Conservation (phyloP, 1,284 basidiomycete genomes). For the Trametes pubescens region DNA sequence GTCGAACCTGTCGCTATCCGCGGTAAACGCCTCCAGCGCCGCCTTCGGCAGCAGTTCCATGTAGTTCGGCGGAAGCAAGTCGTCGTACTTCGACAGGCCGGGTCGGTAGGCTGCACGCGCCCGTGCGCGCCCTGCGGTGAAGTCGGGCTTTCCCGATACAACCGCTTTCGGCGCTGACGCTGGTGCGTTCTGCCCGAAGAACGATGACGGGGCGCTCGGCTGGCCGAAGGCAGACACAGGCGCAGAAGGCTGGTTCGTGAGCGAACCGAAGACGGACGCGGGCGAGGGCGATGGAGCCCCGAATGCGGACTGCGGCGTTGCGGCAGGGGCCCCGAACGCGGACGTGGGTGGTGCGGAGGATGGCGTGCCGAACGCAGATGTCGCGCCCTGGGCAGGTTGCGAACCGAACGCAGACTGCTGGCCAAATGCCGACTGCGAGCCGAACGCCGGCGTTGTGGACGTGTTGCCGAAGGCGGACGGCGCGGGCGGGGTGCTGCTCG, state of each 20-base stretch:
- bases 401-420: slow-evolving; percentile 42
- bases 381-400: not conserved
- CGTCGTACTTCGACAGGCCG: slow-evolving; percentile 63
- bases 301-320: slow-evolving; percentile 39
- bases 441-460: slow-evolving; percentile 38
- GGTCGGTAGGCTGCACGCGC: slow-evolving; percentile 52
- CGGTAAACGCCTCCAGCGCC: slow-evolving; percentile 67
- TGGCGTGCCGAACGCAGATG: slow-evolving; percentile 3
- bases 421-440: slow-evolving; percentile 45
- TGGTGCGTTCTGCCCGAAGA: slow-evolving; percentile 26
- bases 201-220: slow-evolving; percentile 25
- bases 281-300: slow-evolving; percentile 38
- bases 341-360: slow-evolving; percentile 30
- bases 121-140: slow-evolving; percentile 47
- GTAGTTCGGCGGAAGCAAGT: slow-evolving; percentile 66
- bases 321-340: slow-evolving; percentile 42
- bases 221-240: slow-evolving; percentile 39
- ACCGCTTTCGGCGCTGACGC: slow-evolving; percentile 6
- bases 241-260: slow-evolving; percentile 26
- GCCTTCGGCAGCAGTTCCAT: slow-evolving; percentile 57
- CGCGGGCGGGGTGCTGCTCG: slow-evolving; percentile 22
- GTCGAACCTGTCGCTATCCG: slow-evolving; percentile 64
- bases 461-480: slow-evolving; percentile 41
- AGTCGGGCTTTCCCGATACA: slow-evolving; percentile 50
- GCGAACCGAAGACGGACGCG: slow-evolving; percentile 41